Evolutionary conservation across 768 basidiomycete genomes (phyloP), one percentile per base, ranked within the genome.

Genomic region (Suillus paluster): DNA sequence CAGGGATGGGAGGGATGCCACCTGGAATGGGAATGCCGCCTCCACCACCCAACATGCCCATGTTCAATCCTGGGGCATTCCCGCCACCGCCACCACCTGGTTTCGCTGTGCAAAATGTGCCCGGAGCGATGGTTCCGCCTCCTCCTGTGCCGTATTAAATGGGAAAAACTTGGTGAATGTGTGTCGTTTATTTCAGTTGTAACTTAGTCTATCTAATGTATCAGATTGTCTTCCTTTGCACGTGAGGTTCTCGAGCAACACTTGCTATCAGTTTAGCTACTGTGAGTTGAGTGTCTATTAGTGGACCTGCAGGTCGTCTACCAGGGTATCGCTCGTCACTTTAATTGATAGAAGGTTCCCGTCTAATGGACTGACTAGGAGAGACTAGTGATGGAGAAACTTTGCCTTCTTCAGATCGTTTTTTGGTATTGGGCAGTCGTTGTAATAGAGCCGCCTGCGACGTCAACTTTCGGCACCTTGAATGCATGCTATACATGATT

Each of bases 61-160:
- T 86, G 67, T 86, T 80, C 73, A 74, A 77, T 6, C 69, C 71
- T 50, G 79, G 80, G 21, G 75, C 79, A n/a, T 83, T 80, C 57
- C 84, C 86, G 3, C 88, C 87, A 3, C 88, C 86, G 0, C 87
- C 89, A 1, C 86, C 87, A 11, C 81, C 86, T 67, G 90, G 89
- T 5, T 92, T 89, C 71, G 80, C 83, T 54, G 73, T 69, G 10
- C 73, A 67, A 76, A 79, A 70, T 63, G 73, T 75, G 58, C 84
- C 83, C 59, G 81, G 81, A 68, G 77, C 70, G 54, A 76, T 81
- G 73, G 67, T 73, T 11, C 72, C 81, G 34, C 83, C 85, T 38
- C 83, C 82, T 42, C 86, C 71, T 61, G 67, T 73, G 57, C 72
- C 74, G 64, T 75, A 75, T 62, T 75, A 70, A 38, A 25, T 38